These are phyloP conservation scores for Scedosporium minutisporum DNA, from an alignment of 2,329 filamentous ascomycete genomes.

Conservation along the genomic window DNA sequence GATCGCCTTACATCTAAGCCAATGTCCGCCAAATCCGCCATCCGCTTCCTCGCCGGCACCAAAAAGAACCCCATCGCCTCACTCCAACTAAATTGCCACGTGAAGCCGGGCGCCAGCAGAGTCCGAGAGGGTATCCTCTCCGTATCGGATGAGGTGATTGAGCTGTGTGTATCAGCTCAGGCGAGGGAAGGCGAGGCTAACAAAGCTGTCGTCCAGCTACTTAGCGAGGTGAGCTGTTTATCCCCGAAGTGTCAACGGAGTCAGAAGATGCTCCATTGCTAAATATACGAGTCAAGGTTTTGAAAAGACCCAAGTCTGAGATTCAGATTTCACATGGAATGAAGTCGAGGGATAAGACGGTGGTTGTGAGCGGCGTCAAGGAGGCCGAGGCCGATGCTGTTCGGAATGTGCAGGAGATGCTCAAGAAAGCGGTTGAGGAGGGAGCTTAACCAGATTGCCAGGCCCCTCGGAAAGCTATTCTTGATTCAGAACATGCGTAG, in stretches of 20 bases:
- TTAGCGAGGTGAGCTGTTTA: constrained; percentile 42
- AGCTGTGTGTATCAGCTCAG: constrained; percentile 57
- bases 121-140: constrained; percentile 50
- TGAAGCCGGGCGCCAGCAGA: constrained; percentile 56
- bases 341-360: constrained; percentile 56
- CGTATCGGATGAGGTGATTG: constrained; percentile 46
- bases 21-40: constrained; percentile 4
- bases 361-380: constrained; percentile 30
- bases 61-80: constrained; percentile 31
- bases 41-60: constrained; percentile 34
- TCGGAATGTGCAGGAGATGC: constrained; percentile 10
- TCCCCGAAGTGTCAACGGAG: not conserved
- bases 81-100: constrained; percentile 54
- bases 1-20: not conserved
- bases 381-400: constrained; percentile 22
- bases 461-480: not conserved
- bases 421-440: not conserved
- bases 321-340: constrained; percentile 52
- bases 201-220: constrained; percentile 50
- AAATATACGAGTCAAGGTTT: constrained; percentile 18
- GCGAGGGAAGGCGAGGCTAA: constrained; percentile 61
- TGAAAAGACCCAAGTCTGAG: constrained; percentile 54
- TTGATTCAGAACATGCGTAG: not conserved
- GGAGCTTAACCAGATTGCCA: not conserved
- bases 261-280: not conserved